A percentile compares a stretch with the other conserved stretches of the same genome.
These are phyloP conservation scores for Lumnitzera racemosa DNA, from an alignment of 345 rosid species.

Conservation along the genomic window DNA sequence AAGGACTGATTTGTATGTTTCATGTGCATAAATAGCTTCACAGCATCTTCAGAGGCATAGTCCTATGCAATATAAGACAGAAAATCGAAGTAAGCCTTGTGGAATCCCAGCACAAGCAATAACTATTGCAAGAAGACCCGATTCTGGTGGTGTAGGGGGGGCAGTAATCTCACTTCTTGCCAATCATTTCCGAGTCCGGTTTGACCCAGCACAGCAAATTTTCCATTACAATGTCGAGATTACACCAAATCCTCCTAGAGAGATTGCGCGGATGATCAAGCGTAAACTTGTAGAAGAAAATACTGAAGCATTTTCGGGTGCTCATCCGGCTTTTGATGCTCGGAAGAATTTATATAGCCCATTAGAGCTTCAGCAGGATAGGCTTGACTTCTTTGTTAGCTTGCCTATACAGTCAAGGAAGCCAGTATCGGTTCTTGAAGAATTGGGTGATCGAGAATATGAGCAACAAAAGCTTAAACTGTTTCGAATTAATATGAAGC, in stretches of 20 bases:
- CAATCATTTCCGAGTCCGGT: constrained; percentile 82
- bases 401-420: constrained; percentile 67
- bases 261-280: constrained; percentile 78
- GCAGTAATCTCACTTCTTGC: constrained; percentile 68
- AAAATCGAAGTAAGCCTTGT: constrained; percentile 32
- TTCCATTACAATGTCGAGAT: constrained; percentile 92
- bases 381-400: constrained; percentile 76
- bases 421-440: constrained; percentile 16
- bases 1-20: background rate
- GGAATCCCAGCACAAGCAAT: constrained; percentile 26
- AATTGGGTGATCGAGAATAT: constrained; percentile 30
- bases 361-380: constrained; percentile 73
- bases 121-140: constrained; percentile 69
- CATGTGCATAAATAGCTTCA: constrained; percentile 31
- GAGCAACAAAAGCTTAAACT: constrained; percentile 51
- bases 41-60: constrained; percentile 23
- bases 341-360: constrained; percentile 75
- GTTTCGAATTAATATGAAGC: constrained; percentile 63
- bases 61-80: constrained; percentile 23
- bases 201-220: constrained; percentile 57
- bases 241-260: constrained; percentile 72
- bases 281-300: constrained; percentile 62
- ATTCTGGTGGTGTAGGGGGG: constrained; percentile 81
- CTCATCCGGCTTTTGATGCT: constrained; percentile 79
- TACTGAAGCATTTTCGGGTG: constrained; percentile 44